Percentiles rank a stretch among this genome's conserved stretches.
Conservation (phyloP, 176 grass and related monocot species). For the Carex pumila region DNA sequence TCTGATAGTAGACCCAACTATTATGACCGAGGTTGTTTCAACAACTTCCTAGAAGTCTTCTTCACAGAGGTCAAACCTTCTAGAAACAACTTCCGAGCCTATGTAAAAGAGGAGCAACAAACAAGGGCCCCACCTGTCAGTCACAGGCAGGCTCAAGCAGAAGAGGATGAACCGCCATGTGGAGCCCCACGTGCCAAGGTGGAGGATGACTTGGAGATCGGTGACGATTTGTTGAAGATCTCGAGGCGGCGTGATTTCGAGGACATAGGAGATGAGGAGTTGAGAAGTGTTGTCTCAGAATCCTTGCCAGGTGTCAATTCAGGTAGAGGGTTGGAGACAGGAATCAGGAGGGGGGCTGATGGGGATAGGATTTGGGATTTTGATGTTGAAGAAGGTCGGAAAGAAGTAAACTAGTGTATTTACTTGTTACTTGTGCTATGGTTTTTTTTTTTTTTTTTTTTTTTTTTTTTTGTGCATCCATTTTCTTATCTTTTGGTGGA, state of each 20-base stretch:
- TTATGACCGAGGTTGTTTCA: conserved; percentile 64
- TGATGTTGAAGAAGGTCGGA: conserved; percentile 41
- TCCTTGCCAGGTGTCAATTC: conserved; percentile 20
- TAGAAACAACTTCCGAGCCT: conserved; percentile 59
- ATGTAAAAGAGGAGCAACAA: conserved; percentile 45
- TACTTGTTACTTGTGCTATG: conserved; percentile 13
- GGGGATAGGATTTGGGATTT: conserved; percentile 56
- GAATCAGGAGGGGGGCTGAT: conserved; percentile 34
- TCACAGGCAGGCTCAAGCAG: neutral
- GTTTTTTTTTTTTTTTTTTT: neutral
- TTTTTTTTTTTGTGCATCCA: neutral
- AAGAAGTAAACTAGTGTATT: conserved; percentile 27
- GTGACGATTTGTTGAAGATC: conserved; percentile 74
- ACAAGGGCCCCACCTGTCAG: conserved; percentile 34
- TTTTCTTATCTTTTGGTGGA: conserved; percentile 18
- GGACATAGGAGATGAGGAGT: conserved; percentile 48
- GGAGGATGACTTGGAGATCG: conserved; percentile 92
- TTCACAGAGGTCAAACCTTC: conserved; percentile 56
- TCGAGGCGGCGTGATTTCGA: conserved; percentile 67
- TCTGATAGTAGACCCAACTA: conserved; percentile 57
- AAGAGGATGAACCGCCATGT: conserved; percentile 47
- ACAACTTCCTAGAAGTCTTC: conserved; percentile 67
- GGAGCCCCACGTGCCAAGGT: conserved; percentile 72
- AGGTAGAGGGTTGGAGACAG: conserved; percentile 28
- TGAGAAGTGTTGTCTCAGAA: conserved; percentile 29